These are phyloP conservation scores for Hypoxylon fuscum DNA, from an alignment of 495 filamentous ascomycete species.

Conservation along the genomic window DNA sequence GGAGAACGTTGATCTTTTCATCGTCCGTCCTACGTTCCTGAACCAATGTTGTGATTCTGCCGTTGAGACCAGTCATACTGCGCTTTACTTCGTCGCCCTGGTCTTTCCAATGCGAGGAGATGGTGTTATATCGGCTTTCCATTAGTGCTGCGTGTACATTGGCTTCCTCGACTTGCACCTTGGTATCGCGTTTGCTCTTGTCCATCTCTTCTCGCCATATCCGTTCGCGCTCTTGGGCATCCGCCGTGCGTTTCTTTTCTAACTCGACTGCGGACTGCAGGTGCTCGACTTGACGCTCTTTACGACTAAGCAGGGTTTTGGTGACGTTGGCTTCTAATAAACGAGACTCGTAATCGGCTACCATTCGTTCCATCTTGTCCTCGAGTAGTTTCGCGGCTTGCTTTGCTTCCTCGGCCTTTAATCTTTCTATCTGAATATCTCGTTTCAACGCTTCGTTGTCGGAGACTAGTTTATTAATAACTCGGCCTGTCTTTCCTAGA, in stretches of 20 bases:
- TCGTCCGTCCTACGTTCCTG: conserved; percentile 65
- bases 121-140: conserved; percentile 74
- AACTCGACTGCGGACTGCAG: conserved; percentile 70
- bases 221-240: conserved; percentile 67
- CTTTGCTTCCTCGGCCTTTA: conserved; percentile 76
- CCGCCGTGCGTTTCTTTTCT: conserved; percentile 70
- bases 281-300: conserved; percentile 82
- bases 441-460: conserved; percentile 87
- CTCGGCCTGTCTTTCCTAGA: conserved; percentile 89
- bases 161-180: conserved; percentile 69
- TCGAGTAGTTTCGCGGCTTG: conserved; percentile 76
- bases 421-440: conserved; percentile 77
- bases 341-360: conserved; percentile 71
- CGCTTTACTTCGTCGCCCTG: conserved; percentile 68
- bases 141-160: conserved; percentile 62
- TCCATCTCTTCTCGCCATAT: conserved; percentile 70
- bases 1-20: conserved; percentile 63
- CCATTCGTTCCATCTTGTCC: conserved; percentile 73
- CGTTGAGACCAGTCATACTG: conserved; percentile 62
- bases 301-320: conserved; percentile 74
- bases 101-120: conserved; percentile 70
- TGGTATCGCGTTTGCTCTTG: conserved; percentile 66
- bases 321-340: conserved; percentile 76
- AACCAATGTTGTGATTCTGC: conserved; percentile 57
- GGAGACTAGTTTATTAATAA: conserved; percentile 87